Percentiles rank a stretch among this genome's conserved stretches.
Evolutionary conservation across 805 yeast genomes (phyloP).

Genomic region (Candida koratica): DNA sequence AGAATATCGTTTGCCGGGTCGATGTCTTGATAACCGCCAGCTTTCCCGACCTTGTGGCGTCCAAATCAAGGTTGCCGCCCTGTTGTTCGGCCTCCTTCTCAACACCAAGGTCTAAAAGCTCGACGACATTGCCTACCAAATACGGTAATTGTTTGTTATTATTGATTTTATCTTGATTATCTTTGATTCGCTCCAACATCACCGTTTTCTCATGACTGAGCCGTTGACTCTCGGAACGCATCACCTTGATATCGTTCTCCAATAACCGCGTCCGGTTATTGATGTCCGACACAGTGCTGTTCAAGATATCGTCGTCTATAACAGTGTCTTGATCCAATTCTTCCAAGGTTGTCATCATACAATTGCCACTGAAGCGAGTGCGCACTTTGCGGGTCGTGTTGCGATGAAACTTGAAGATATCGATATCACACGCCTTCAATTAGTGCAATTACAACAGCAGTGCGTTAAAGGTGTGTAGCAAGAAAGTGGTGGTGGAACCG

Average conservation of each 20-base stretch:
- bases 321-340: constrained; percentile 68
- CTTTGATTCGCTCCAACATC: constrained; percentile 90
- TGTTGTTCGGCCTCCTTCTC: constrained; percentile 80
- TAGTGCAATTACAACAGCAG: constrained; percentile 15
- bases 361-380: constrained; percentile 10
- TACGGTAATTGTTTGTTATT: constrained; percentile 95
- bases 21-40: constrained; percentile 98
- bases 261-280: constrained; percentile 79
- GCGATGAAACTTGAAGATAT: constrained; percentile 8
- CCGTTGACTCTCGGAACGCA: constrained; percentile 88
- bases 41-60: constrained; percentile 86
- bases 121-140: constrained; percentile 94
- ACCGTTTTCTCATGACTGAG: constrained; percentile 87
- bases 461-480: constrained; percentile 20
- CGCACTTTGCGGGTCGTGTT: constrained; percentile 1
- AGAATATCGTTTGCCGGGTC: constrained; percentile 93
- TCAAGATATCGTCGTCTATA: constrained; percentile 77
- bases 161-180: constrained; percentile 91
- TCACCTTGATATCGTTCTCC: constrained; percentile 93
- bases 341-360: constrained; percentile 74
- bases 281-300: constrained; percentile 76
- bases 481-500: constrained; percentile 6
- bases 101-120: constrained; percentile 80
- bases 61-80: constrained; percentile 93
- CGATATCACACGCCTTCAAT: constrained; percentile 16